phyloP scores from a whole-genome alignment of 768 basidiomycete species.

The Mycena olivaceomarginata region DNA sequence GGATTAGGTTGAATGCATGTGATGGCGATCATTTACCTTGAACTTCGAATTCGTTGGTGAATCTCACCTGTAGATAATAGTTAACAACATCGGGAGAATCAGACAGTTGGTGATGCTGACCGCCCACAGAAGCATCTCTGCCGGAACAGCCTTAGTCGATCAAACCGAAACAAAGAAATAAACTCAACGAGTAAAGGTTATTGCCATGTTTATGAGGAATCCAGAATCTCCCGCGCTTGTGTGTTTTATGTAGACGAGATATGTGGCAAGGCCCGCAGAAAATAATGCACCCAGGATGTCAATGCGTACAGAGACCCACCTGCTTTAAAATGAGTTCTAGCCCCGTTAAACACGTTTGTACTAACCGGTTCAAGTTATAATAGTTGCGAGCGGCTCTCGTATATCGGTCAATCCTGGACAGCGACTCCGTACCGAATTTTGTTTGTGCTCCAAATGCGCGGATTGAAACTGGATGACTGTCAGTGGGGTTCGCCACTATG shows the following conservation, averaged over 20 bases:
- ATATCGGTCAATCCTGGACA: constrained; percentile 64
- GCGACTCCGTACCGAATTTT: constrained; percentile 57
- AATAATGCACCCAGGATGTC: constrained; percentile 66
- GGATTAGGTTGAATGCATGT: constrained; percentile 40
- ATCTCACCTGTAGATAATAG: not conserved
- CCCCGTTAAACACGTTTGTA: constrained; percentile 28
- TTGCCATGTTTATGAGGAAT: constrained; percentile 62
- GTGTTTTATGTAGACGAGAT: constrained; percentile 58
- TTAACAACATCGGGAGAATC: not conserved
- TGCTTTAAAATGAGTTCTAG: constrained; percentile 58
- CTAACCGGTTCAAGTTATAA: constrained; percentile 36
- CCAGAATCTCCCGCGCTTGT: constrained; percentile 56
- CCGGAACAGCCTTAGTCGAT: constrained; percentile 47
- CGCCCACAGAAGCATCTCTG: constrained; percentile 51
- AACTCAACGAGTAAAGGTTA: constrained; percentile 61
- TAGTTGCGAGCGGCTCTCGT: constrained; percentile 44
- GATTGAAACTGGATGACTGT: constrained; percentile 53
- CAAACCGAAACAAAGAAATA: too few relatives aligned
- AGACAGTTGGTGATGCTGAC: constrained; percentile 19
- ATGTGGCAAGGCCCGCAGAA: constrained; percentile 56
- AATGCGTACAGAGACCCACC: constrained; percentile 60
- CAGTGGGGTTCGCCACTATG: not conserved
- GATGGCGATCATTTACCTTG: constrained; percentile 8
- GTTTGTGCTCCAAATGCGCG: constrained; percentile 69
- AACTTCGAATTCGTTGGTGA: constrained; percentile 17